Conservation (phyloP, 495 filamentous ascomycete genomes). For the Bombardia bombarda region DNA sequence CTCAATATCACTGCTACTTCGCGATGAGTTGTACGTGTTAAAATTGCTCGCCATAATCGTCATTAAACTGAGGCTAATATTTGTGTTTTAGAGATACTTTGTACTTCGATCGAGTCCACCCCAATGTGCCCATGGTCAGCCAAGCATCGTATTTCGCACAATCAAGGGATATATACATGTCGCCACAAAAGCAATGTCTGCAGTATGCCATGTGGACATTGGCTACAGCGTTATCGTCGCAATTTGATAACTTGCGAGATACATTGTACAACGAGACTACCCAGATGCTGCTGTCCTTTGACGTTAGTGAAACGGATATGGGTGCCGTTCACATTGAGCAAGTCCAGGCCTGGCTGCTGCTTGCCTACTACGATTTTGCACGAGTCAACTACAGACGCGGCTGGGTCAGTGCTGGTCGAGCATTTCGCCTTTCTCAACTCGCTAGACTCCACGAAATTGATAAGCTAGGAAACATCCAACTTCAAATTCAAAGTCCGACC, state of each 20-base stretch:
- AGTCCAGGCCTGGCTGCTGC: slow-evolving; percentile 47
- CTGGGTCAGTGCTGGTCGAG: slow-evolving; percentile 47
- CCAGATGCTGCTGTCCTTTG: slow-evolving; percentile 35
- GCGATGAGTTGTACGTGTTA: too few species aligned
- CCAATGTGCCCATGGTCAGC: slow-evolving; percentile 46
- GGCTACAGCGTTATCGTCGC: slow-evolving; percentile 44
- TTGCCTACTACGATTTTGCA: slow-evolving; percentile 47
- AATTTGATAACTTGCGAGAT: slow-evolving; percentile 40
- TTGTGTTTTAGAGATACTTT: slow-evolving; percentile 37
- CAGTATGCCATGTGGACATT: slow-evolving; percentile 51
- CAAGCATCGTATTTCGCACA: slow-evolving; percentile 28
- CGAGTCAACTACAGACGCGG: slow-evolving; percentile 37
- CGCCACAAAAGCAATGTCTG: slow-evolving; percentile 23
- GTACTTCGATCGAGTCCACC: slow-evolving; percentile 52
- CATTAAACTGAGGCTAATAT: not conserved
- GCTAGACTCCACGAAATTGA: slow-evolving; percentile 44
- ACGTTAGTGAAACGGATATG: slow-evolving; percentile 18
- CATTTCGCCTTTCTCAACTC: slow-evolving; percentile 46
- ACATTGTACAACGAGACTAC: slow-evolving; percentile 40
- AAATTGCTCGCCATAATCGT: not conserved
- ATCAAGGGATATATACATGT: too few species aligned
- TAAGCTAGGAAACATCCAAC: slow-evolving; percentile 14
- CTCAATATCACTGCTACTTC: not conserved
- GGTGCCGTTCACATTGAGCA: slow-evolving; percentile 30
- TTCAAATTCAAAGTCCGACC: slow-evolving; percentile 17